These are phyloP conservation scores for Luzula sylvatica DNA, from an alignment of 176 grass and related monocot species.

Conservation along the genomic window DNA sequence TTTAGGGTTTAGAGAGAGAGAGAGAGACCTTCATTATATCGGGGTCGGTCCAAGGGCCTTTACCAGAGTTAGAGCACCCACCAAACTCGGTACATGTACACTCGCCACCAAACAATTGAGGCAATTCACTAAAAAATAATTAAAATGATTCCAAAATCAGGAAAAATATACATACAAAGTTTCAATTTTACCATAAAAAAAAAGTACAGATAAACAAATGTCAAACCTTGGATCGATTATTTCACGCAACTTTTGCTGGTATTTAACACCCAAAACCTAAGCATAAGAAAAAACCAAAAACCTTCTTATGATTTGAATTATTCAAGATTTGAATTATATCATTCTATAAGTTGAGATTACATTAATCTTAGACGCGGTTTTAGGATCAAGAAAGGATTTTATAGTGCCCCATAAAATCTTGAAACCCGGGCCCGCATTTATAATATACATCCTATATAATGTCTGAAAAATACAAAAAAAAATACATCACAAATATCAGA, in stretches of 20 bases:
- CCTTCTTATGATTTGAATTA: neutral
- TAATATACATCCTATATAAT: constrained; percentile 54
- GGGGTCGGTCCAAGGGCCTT: constrained; percentile 85
- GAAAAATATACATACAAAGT: constrained; percentile 2
- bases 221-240: constrained; percentile 71
- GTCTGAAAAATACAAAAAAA: constrained; percentile 52
- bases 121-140: constrained; percentile 57
- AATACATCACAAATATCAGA: constrained; percentile 11
- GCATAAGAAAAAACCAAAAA: neutral
- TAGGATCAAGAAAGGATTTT: constrained; percentile 94
- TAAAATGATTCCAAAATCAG: constrained; percentile 22
- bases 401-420: constrained; percentile 84
- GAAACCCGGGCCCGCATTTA: constrained; percentile 95
- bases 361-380: constrained; percentile 93
- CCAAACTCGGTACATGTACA: constrained; percentile 78
- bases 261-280: constrained; percentile 87
- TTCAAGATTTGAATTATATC: constrained; percentile 7
- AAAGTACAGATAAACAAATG: constrained; percentile 8
- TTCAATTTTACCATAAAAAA: neutral
- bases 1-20: neutral
- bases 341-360: constrained; percentile 27
- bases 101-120: constrained; percentile 79
- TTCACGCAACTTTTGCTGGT: constrained; percentile 80
- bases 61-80: constrained; percentile 77
- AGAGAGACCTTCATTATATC: constrained; percentile 60